A percentile compares a stretch with the other conserved stretches of the same genome.
Evolutionary conservation across 2,329 filamentous ascomycete genomes (phyloP).

Genomic region (Tolypocladium capitatum): DNA sequence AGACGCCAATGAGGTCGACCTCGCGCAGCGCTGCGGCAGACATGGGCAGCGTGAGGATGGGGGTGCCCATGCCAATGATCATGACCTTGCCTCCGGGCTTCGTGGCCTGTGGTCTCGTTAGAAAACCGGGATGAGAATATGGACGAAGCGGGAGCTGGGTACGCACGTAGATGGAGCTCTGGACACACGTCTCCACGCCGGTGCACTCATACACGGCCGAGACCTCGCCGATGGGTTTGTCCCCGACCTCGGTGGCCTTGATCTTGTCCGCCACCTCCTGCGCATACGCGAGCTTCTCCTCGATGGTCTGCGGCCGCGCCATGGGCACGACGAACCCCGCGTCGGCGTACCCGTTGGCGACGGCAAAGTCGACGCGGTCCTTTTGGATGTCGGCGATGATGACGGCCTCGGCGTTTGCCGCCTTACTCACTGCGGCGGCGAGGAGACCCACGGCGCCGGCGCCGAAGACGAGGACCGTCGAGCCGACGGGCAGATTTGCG

Average conservation of each 20-base stretch:
- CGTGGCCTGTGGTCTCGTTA: slow-evolving; percentile 29
- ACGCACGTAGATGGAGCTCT: slow-evolving; percentile 56
- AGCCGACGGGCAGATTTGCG: slow-evolving; percentile 24
- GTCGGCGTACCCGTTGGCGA: slow-evolving; percentile 42
- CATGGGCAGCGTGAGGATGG: slow-evolving; percentile 55
- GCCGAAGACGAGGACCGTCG: slow-evolving; percentile 41
- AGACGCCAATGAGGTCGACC: slow-evolving; percentile 58
- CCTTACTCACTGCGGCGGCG: slow-evolving; percentile 43
- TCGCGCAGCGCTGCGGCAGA: slow-evolving; percentile 56
- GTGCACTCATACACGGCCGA: slow-evolving; percentile 66
- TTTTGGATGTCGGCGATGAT: slow-evolving; percentile 43
- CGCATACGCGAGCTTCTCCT: slow-evolving; percentile 39
- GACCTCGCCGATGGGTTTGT: slow-evolving; percentile 45
- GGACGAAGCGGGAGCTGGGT: not conserved
- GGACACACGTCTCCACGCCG: slow-evolving; percentile 63
- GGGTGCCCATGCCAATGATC: slow-evolving; percentile 61
- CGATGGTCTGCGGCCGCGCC: slow-evolving; percentile 32
- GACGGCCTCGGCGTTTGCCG: slow-evolving; percentile 27
- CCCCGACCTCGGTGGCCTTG: slow-evolving; percentile 20
- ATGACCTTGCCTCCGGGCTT: slow-evolving; percentile 56
- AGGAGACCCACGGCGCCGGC: slow-evolving; percentile 49
- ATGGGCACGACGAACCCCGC: slow-evolving; percentile 35
- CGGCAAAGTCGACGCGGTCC: slow-evolving; percentile 44
- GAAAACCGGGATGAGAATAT: not conserved
- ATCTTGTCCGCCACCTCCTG: slow-evolving; percentile 33